phyloP scores from a whole-genome alignment of 2,329 filamentous ascomycete genomes.

The Cercospora sp. region DNA sequence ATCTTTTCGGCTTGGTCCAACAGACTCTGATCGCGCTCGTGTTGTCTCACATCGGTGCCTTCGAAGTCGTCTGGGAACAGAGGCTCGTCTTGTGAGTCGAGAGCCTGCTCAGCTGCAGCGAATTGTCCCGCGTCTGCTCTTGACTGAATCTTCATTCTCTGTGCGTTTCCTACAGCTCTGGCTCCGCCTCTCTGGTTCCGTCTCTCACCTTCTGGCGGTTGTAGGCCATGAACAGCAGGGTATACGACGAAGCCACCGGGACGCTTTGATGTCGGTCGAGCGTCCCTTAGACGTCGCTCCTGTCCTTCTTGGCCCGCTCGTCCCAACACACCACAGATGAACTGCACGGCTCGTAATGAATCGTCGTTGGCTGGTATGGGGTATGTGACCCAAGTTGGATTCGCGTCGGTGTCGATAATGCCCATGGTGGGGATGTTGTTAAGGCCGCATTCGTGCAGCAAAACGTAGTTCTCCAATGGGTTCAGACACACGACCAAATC shows the following conservation, averaged over 20 bases:
- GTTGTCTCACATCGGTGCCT: slow-evolving; percentile 19
- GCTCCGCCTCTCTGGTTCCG: neutral
- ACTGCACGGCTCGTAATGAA: slow-evolving; percentile 77
- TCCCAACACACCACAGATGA: slow-evolving; percentile 83
- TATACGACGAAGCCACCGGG: slow-evolving; percentile 63
- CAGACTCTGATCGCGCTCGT: slow-evolving; percentile 21
- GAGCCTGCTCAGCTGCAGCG: neutral
- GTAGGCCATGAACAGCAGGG: slow-evolving; percentile 38
- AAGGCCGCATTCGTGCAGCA: slow-evolving; percentile 87
- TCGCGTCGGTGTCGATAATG: slow-evolving; percentile 87
- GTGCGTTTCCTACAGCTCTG: neutral
- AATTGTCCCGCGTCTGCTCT: slow-evolving; percentile 3
- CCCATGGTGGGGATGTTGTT: slow-evolving; percentile 92
- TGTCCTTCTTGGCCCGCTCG: slow-evolving; percentile 80
- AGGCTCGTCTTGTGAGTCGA: slow-evolving; percentile 7
- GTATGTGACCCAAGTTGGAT: slow-evolving; percentile 93
- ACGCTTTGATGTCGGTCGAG: slow-evolving; percentile 36
- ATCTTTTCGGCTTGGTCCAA: slow-evolving; percentile 18
- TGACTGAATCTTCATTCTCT: slow-evolving; percentile 1
- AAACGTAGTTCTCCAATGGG: slow-evolving; percentile 83
- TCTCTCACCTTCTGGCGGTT: slow-evolving; percentile 23
- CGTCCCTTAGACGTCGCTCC: slow-evolving; percentile 62
- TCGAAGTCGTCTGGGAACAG: slow-evolving; percentile 19
- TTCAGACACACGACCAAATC: slow-evolving; percentile 93
- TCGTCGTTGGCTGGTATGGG: slow-evolving; percentile 97